phyloP scores from a whole-genome alignment of 768 basidiomycete species.

The Pisolithus orientalis region DNA sequence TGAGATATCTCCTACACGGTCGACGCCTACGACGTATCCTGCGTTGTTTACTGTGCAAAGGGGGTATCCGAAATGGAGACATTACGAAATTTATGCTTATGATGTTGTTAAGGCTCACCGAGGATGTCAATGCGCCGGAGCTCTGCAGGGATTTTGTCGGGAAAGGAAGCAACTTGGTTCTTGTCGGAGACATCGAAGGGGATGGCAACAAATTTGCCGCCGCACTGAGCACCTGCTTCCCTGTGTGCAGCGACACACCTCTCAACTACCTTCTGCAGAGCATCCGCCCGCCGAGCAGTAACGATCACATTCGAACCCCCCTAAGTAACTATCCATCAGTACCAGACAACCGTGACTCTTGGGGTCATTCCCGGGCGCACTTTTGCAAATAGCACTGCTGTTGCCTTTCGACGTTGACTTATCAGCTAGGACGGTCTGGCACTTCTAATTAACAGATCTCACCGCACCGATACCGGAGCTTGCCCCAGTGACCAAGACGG shows the following conservation, averaged over 20 bases:
- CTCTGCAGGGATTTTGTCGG: slow-evolving; percentile 64
- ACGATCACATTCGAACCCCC: slow-evolving; percentile 87
- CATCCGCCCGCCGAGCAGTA: slow-evolving; percentile 71
- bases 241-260: slow-evolving; percentile 65
- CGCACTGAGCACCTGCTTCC: slow-evolving; percentile 61
- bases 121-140: slow-evolving; percentile 77
- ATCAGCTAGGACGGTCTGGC: not conserved
- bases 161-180: slow-evolving; percentile 59
- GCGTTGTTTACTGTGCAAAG: slow-evolving; percentile 59
- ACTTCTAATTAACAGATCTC: slow-evolving; percentile 22
- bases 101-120: slow-evolving; percentile 39
- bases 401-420: slow-evolving; percentile 45
- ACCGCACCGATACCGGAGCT: slow-evolving; percentile 89
- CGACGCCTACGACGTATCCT: slow-evolving; percentile 85
- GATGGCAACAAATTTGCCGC: slow-evolving; percentile 71
- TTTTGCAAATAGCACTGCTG: slow-evolving; percentile 86
- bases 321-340: slow-evolving; percentile 27
- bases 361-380: slow-evolving; percentile 28
- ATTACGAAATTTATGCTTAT: not conserved
- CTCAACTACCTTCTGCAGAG: slow-evolving; percentile 62
- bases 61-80: not conserved
- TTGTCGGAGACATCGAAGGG: slow-evolving; percentile 79
- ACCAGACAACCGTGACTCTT: too few species aligned
- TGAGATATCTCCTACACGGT: slow-evolving; percentile 77
- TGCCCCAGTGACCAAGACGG: slow-evolving; percentile 84